Conservation (phyloP, 495 filamentous ascomycete species). For the Penicillium nucicola region DNA sequence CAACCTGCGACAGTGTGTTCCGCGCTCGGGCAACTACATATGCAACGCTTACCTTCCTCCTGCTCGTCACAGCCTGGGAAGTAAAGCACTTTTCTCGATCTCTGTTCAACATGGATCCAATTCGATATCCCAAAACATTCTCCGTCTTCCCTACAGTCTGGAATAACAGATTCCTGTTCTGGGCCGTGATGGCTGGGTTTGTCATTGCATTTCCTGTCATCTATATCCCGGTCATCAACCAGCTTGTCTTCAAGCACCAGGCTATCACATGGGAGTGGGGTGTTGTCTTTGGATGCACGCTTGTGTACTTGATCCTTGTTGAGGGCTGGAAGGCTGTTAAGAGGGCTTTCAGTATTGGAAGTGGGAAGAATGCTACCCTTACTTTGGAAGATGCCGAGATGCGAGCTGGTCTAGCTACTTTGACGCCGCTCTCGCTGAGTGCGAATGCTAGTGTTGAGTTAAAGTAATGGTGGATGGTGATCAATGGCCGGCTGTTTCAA, state of each 20-base stretch:
- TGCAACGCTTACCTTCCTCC: conserved; percentile 69
- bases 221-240: conserved; percentile 69
- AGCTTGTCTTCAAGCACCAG: conserved; percentile 70
- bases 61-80: conserved; percentile 73
- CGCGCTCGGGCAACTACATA: conserved; percentile 76
- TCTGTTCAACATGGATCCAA: conserved; percentile 64
- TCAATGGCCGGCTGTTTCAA: conserved; percentile 7
- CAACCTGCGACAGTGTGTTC: conserved; percentile 61
- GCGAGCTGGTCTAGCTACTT: conserved; percentile 21
- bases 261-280: conserved; percentile 74
- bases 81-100: conserved; percentile 68
- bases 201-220: conserved; percentile 68
- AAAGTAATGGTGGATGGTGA: conserved; percentile 18
- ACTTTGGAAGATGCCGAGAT: conserved; percentile 34
- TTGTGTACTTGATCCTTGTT: conserved; percentile 58
- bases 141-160: conserved; percentile 64
- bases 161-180: conserved; percentile 72
- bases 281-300: conserved; percentile 54
- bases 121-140: conserved; percentile 36
- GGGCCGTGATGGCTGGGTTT: conserved; percentile 63
- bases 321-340: conserved; percentile 69
- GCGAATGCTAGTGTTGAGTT: conserved; percentile 34
- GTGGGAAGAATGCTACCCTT: conserved; percentile 30
- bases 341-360: conserved; percentile 40
- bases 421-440: conserved; percentile 26